Conservation (phyloP, 768 basidiomycete species). For the Agrocybe chaxingu region DNA sequence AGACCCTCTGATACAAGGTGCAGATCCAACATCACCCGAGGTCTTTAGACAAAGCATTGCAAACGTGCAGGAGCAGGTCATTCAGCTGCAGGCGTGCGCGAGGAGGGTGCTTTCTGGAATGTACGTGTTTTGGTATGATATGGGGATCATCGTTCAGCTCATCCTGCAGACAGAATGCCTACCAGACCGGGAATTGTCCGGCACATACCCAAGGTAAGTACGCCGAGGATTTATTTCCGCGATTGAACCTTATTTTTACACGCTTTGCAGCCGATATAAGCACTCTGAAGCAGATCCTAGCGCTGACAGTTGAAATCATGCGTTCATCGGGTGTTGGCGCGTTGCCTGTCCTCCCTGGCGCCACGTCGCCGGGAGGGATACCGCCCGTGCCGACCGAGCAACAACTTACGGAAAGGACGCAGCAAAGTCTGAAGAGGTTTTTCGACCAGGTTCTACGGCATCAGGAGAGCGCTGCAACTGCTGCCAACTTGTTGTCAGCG, state of each 20-base stretch:
- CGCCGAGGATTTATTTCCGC: constrained; percentile 2
- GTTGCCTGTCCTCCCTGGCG: constrained; percentile 44
- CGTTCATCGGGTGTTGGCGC: constrained; percentile 65
- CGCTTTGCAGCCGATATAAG: constrained; percentile 39
- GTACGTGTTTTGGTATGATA: constrained; percentile 30
- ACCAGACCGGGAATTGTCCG: constrained; percentile 51
- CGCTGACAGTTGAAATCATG: constrained; percentile 43
- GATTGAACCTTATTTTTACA: neutral
- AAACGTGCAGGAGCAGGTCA: constrained; percentile 44
- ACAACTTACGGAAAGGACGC: constrained; percentile 40
- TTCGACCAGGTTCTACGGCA: constrained; percentile 51
- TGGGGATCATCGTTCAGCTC: neutral
- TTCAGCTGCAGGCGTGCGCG: constrained; percentile 45
- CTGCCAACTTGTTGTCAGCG: constrained; percentile 31
- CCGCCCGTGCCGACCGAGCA: constrained; percentile 37
- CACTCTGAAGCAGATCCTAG: constrained; percentile 49
- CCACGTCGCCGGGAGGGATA: constrained; percentile 4
- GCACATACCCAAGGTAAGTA: constrained; percentile 50
- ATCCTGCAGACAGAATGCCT: constrained; percentile 44
- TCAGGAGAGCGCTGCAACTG: constrained; percentile 56
- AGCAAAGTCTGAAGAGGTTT: constrained; percentile 37
- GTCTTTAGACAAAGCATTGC: constrained; percentile 59
- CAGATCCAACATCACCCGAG: constrained; percentile 58
- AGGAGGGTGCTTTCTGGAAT: constrained; percentile 47
- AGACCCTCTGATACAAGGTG: constrained; percentile 27